These are phyloP conservation scores for Kodamaea fukazawae DNA, from an alignment of 805 yeast genomes.

Conservation along the genomic window DNA sequence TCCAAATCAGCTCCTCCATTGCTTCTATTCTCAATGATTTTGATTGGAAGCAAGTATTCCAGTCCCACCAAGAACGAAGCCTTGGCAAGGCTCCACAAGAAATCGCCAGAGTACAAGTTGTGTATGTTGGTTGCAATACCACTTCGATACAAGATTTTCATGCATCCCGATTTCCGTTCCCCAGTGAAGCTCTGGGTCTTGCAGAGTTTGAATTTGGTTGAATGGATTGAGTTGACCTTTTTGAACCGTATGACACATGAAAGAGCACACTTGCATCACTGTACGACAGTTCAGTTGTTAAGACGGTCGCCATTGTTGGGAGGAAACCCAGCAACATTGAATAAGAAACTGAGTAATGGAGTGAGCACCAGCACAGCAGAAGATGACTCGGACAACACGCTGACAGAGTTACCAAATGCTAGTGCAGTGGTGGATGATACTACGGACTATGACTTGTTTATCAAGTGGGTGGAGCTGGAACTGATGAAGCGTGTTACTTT, in stretches of 20 bases:
- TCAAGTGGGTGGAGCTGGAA: slow-evolving; percentile 79
- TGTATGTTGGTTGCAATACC: slow-evolving; percentile 53
- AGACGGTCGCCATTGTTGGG: slow-evolving; percentile 75
- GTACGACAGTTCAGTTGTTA: slow-evolving; percentile 75
- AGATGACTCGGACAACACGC: slow-evolving; percentile 27
- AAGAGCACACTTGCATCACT: slow-evolving; percentile 82
- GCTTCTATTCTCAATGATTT: slow-evolving; percentile 52
- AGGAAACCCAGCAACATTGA: slow-evolving; percentile 53
- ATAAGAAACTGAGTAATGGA: slow-evolving; percentile 21
- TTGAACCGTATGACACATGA: slow-evolving; percentile 71
- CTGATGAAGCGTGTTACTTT: slow-evolving; percentile 73
- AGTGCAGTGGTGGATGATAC: slow-evolving; percentile 14
- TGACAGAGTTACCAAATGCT: slow-evolving; percentile 12
- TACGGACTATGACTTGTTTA: slow-evolving; percentile 39
- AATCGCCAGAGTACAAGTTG: slow-evolving; percentile 38
- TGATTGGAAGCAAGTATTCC: slow-evolving; percentile 52
- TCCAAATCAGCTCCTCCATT: slow-evolving; percentile 48
- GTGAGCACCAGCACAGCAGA: slow-evolving; percentile 33
- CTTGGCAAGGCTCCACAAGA: slow-evolving; percentile 17
- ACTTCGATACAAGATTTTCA: slow-evolving; percentile 66
- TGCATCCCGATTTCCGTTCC: slow-evolving; percentile 68
- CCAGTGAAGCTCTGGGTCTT: slow-evolving; percentile 77
- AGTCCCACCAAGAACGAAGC: slow-evolving; percentile 14
- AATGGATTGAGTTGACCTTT: slow-evolving; percentile 74
- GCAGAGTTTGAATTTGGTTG: slow-evolving; percentile 71